These are phyloP conservation scores for Picocystis sp. DNA, from an alignment of 163 green algal species.

Conservation along the genomic window DNA sequence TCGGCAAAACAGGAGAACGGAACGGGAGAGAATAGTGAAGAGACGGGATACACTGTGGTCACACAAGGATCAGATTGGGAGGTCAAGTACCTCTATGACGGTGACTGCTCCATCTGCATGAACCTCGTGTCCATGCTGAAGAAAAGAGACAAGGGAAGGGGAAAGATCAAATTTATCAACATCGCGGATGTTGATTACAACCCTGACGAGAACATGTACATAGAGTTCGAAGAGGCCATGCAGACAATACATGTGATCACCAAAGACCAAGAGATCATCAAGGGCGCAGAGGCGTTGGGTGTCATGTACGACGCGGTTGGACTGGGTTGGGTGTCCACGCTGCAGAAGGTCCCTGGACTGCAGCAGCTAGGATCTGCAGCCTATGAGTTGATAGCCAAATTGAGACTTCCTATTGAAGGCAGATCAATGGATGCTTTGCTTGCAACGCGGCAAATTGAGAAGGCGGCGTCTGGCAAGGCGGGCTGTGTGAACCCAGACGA, in stretches of 20 bases:
- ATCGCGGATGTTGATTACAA: slow-evolving; percentile 18
- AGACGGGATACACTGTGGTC: no score
- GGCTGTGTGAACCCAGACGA: no score
- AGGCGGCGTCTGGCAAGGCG: no score
- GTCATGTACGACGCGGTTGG: slow-evolving; percentile 37
- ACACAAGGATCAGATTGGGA: slow-evolving; percentile 12
- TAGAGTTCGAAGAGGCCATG: slow-evolving; percentile 54
- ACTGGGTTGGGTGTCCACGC: slow-evolving; percentile 36
- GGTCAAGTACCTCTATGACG: slow-evolving; percentile 53
- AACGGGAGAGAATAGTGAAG: no score
- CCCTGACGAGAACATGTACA: slow-evolving; percentile 28
- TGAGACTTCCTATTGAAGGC: no score
- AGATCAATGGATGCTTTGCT: no score
- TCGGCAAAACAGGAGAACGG: no score
- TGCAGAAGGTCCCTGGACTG: slow-evolving; percentile 29
- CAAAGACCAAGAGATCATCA: slow-evolving; percentile 31
- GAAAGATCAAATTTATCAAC: slow-evolving; percentile 43
- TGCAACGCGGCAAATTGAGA: no score
- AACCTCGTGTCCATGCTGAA: slow-evolving; percentile 35
- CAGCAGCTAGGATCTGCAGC: no score
- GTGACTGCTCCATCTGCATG: slow-evolving; percentile 48
- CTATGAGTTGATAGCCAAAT: no score
- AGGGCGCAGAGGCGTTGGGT: slow-evolving; percentile 38
- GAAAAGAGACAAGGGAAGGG: slow-evolving; percentile 31
- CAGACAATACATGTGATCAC: slow-evolving; percentile 53